phyloP scores from a whole-genome alignment of 371 early-diverging fungal species.

The Gilbertella persicaria region DNA sequence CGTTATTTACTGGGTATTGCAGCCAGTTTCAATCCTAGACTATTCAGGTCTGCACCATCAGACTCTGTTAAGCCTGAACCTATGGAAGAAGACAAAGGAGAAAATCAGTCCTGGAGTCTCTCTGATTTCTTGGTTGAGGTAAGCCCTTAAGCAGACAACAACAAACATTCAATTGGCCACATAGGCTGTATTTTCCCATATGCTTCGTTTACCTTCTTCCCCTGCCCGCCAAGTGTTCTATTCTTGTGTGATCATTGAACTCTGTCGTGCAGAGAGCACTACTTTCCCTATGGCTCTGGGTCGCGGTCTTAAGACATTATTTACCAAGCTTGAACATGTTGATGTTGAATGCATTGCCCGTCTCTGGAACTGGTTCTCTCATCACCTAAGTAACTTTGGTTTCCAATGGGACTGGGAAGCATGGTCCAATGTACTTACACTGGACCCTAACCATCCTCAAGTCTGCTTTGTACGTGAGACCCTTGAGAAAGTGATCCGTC shows the following conservation, averaged over 20 bases:
- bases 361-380: constrained; percentile 84
- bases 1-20: constrained; percentile 66
- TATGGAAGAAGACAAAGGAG: constrained; percentile 26
- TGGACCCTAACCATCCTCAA: constrained; percentile 53
- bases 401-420: constrained; percentile 90
- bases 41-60: constrained; percentile 48
- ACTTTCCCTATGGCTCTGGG: constrained; percentile 70
- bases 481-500: constrained; percentile 73
- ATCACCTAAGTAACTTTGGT: constrained; percentile 91
- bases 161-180: not conserved
- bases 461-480: constrained; percentile 79
- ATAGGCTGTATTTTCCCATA: constrained; percentile 58
- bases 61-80: constrained; percentile 24
- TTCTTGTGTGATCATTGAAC: constrained; percentile 77
- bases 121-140: constrained; percentile 46
- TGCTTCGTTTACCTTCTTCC: constrained; percentile 72
- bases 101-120: constrained; percentile 37
- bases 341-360: constrained; percentile 87
- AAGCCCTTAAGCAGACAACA: no score
- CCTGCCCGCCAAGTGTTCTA: constrained; percentile 75
- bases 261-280: constrained; percentile 73
- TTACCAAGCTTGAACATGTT: constrained; percentile 66
- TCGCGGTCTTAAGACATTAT: constrained; percentile 59
- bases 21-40: constrained; percentile 56
- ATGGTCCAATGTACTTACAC: constrained; percentile 63